Evolutionary conservation across 129 eudicot species (phyloP), one percentile per base, ranked within the genome.

Genomic region (Artemisia argyi): DNA sequence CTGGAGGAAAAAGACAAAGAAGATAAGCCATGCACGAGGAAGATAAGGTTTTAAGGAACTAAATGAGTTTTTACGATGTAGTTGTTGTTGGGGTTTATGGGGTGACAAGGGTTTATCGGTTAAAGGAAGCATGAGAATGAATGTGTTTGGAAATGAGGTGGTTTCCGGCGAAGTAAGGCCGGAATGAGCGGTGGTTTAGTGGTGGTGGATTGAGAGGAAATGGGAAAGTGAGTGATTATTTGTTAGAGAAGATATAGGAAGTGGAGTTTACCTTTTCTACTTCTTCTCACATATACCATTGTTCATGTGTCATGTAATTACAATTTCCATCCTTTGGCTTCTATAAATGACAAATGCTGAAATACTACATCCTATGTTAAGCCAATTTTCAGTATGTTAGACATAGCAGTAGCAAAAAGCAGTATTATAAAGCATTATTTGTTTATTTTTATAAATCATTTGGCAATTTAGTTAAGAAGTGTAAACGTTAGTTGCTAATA

Each of bases 1-100:
- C 77, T 94, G 99, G 80, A 94, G 83, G 85, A 82, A 66, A 81
- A 88, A 74, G 81, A 90, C 51, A 59, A 78, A 11, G 82, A 90
- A 69, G 76, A 95, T 79, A 13, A 95, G 80, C 87, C 91, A 95
- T 72, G 88, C 67, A 32, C 92, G 90, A 26, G 93, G 94, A 70
- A 76, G 85, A 17, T 73, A 76, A 61, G 80, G 87, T 82, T 82
- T 82, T 19, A 86, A 59, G 13, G 73, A 22, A 61, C 59, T 5
- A 69, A 81, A 69, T 4, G 87, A 79, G 65, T 46, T 61, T 32
- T 83, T 88, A 17, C 88, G 83, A 61, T 75, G 76, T 75, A 73
- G 50, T 2, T 73, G 70, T 39, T 35, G 9, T 6, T 7, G 46
- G 46, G 46, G 46, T 64, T 79, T 85, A 15, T 76, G 77, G 1